Evolutionary conservation across 164 flowering plant genomes (phyloP).

Genomic region (Cinnamomum chago): DNA sequence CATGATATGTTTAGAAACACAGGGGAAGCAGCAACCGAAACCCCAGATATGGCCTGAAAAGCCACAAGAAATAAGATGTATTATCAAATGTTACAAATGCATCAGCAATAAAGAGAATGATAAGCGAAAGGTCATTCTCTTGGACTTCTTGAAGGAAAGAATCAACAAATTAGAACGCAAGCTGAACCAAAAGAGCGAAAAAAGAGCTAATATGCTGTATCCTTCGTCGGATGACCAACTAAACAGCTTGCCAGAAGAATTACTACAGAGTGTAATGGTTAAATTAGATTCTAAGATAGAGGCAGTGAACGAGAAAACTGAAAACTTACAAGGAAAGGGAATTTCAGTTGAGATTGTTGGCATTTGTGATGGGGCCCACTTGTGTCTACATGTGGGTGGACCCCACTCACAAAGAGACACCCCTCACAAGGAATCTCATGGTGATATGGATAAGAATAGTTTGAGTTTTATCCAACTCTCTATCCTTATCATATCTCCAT

Average conservation of each 20-base stretch:
- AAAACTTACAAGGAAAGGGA: background rate
- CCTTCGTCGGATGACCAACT: background rate
- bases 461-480: too few relatives aligned
- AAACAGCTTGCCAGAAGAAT: background rate
- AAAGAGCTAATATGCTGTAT: background rate
- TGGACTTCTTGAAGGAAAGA: background rate
- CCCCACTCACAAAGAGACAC: too few relatives aligned
- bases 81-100: constrained; percentile 20
- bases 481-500: too few relatives aligned
- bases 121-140: background rate
- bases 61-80: constrained; percentile 1
- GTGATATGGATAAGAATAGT: too few relatives aligned
- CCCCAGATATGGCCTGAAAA: constrained; percentile 33
- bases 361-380: too few relatives aligned
- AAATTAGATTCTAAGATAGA: background rate
- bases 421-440: too few relatives aligned
- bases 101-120: background rate
- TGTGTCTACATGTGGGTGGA: too few relatives aligned
- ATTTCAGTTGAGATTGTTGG: background rate
- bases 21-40: background rate
- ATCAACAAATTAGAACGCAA: constrained; percentile 1
- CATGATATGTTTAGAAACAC: constrained; percentile 39
- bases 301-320: background rate
- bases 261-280: background rate
- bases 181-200: background rate